A percentile compares a stretch with the other conserved stretches of the same genome.
Evolutionary conservation across 768 basidiomycete species (phyloP).

Genomic region (Gelatoporia subvermispora): DNA sequence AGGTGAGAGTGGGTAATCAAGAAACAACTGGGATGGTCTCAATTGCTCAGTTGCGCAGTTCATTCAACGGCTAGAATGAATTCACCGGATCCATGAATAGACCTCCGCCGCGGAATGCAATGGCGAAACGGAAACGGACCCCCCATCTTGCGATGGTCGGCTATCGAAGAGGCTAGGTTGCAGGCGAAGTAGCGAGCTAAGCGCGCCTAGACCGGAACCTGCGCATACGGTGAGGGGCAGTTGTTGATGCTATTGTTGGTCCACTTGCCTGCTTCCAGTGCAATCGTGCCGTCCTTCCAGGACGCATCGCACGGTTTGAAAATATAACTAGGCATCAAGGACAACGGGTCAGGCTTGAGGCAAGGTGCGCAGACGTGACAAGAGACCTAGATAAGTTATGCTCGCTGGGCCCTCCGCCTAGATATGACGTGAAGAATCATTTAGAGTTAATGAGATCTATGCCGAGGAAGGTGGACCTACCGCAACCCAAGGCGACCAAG

Average conservation of each 20-base stretch:
- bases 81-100: conserved; percentile 35
- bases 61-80: not conserved
- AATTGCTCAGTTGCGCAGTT: not conserved
- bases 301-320: conserved; percentile 60
- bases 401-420: conserved; percentile 86
- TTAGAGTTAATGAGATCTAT: not conserved
- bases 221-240: conserved; percentile 1
- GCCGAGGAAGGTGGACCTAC: conserved; percentile 8
- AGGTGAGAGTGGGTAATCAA: conserved; percentile 87
- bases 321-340: conserved; percentile 67
- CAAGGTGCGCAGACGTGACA: conserved; percentile 7
- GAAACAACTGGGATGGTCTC: conserved; percentile 53
- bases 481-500: conserved; percentile 65
- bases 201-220: conserved; percentile 87
- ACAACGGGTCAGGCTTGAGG: conserved; percentile 5
- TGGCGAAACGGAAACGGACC: conserved; percentile 10
- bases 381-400: conserved; percentile 78
- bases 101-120: conserved; percentile 41
- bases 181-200: conserved; percentile 53
- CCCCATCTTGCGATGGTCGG: conserved; percentile 8
- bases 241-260: not conserved
- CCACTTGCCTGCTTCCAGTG: conserved; percentile 79
- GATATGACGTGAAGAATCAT: not conserved
- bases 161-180: conserved; percentile 51
- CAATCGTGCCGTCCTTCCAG: conserved; percentile 82